These are phyloP conservation scores for Calvatia gigantea DNA, from an alignment of 768 basidiomycete species.

Conservation along the genomic window DNA sequence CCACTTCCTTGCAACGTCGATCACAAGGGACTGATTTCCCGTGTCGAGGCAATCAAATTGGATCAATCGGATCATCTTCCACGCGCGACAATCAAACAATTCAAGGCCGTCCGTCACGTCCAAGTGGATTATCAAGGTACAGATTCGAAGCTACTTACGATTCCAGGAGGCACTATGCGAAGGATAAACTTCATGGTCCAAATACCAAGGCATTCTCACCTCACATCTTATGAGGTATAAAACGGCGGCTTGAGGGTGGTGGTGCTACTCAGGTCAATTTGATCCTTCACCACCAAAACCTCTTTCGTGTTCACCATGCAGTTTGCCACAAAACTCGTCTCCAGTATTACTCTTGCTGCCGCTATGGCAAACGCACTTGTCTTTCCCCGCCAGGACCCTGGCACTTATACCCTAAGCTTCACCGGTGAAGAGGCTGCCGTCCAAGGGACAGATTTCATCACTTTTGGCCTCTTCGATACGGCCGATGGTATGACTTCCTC, in stretches of 20 bases:
- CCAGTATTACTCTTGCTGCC: conserved; percentile 3
- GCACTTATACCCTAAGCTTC: conserved; percentile 37
- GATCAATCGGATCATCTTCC: conserved; percentile 1
- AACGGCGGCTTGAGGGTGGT: not conserved
- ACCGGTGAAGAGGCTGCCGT: conserved; percentile 37
- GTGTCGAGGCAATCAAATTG: no score
- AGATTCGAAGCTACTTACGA: not conserved
- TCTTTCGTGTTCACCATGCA: not conserved
- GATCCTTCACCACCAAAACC: not conserved
- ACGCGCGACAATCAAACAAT: not conserved
- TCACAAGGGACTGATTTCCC: no score
- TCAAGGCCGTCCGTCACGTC: conserved; percentile 1
- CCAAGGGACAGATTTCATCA: conserved; percentile 37
- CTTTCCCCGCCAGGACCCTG: conserved; percentile 12
- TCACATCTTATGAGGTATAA: not conserved
- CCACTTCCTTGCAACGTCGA: no score
- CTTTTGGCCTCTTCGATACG: conserved; percentile 42
- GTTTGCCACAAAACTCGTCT: not conserved
- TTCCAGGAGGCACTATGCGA: not conserved
- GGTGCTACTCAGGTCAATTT: not conserved
- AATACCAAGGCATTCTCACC: conserved; percentile 1
- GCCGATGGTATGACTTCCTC: conserved; percentile 29
- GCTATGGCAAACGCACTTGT: conserved; percentile 6
- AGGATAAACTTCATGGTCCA: not conserved
- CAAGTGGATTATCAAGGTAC: conserved; percentile 7